phyloP scores from a whole-genome alignment of 345 rosid species.

The Turritis glabra region DNA sequence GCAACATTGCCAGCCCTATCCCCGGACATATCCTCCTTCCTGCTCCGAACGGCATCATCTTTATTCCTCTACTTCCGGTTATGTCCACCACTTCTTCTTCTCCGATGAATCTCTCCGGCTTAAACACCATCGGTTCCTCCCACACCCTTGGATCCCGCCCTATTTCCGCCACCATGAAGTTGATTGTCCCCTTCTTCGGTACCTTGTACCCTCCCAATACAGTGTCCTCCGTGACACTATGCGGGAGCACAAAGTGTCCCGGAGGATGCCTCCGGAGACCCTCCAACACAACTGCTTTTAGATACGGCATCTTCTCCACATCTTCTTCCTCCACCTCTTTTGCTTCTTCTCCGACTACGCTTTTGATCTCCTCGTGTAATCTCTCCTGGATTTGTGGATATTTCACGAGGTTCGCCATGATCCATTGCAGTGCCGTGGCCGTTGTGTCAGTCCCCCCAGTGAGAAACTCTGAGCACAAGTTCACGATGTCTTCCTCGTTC shows the following conservation, averaged over 20 bases:
- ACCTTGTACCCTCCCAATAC: constrained; percentile 34
- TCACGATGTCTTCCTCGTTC: too few species aligned
- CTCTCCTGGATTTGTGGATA: too few species aligned
- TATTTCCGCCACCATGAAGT: constrained; percentile 41
- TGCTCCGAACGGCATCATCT: constrained; percentile 50
- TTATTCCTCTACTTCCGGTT: constrained; percentile 42
- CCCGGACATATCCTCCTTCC: constrained; percentile 49
- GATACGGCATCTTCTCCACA: constrained; percentile 33
- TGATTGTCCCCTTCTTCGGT: constrained; percentile 32
- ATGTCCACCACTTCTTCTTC: constrained; percentile 30
- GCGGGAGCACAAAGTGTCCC: constrained; percentile 32
- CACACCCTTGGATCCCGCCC: constrained; percentile 41
- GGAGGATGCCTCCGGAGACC: constrained; percentile 45
- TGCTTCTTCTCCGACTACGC: too few species aligned
- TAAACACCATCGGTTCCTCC: constrained; percentile 48
- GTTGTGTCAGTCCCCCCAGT: too few species aligned
- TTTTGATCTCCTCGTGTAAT: too few species aligned
- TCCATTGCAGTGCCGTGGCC: too few species aligned
- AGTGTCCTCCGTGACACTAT: constrained; percentile 35
- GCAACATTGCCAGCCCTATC: constrained; percentile 32
- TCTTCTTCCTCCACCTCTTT: too few species aligned
- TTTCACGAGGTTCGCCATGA: too few species aligned
- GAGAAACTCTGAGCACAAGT: too few species aligned
- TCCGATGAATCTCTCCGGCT: constrained; percentile 40
- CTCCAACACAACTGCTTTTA: constrained; percentile 38